Evolutionary conservation across 192 early-diverging fungal genomes (phyloP), one percentile per base, ranked within the genome.

Genomic region (Umbelopsis vinacea): DNA sequence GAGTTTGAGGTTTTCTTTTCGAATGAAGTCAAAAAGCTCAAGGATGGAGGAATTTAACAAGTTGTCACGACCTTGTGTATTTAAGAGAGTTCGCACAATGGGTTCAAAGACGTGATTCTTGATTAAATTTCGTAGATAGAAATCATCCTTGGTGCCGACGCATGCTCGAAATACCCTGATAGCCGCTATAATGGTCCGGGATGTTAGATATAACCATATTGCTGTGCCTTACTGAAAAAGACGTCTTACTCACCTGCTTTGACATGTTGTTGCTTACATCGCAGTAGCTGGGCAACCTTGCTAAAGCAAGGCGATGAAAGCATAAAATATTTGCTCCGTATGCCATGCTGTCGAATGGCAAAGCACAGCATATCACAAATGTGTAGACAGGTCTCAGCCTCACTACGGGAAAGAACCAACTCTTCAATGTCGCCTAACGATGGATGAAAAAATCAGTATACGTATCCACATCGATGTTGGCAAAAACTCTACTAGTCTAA

Each of bases 1-100:
- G 4, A 84, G 73, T 72, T 94, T 90, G 57, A 88, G 82, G 71
- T 90, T 87, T 67, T 91, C 84, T 87, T 77, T 84, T 21, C 89
- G 83, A 67, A 98, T 89, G 79, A 88, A 92, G 24, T 91, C 92
- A 72, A 98, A 91, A 47, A 98, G 81, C 67, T 97, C 95, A 43
- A 96, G 84, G 74, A 93, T 96, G 2, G 97, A 92, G 7, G 96
- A 96, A 68, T 96, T 93, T 19, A 95, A 71, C 33, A 97, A 78
- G 70, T 97, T 97, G 66, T 96, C 90, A 43, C 83, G 84, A 60
- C 88, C 86, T 40, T 89, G 80, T 2, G 89, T 90, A 22, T 85
- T 83, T 14, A 87, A 35, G 46, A 94, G 85, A 21, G 88, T 74
- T 7, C 82, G 80, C 63, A 96, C 76, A 26, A 94, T 83, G 21